These are phyloP conservation scores for Trichocladium antarcticum DNA, from an alignment of 495 filamentous ascomycete species.

Conservation along the genomic window DNA sequence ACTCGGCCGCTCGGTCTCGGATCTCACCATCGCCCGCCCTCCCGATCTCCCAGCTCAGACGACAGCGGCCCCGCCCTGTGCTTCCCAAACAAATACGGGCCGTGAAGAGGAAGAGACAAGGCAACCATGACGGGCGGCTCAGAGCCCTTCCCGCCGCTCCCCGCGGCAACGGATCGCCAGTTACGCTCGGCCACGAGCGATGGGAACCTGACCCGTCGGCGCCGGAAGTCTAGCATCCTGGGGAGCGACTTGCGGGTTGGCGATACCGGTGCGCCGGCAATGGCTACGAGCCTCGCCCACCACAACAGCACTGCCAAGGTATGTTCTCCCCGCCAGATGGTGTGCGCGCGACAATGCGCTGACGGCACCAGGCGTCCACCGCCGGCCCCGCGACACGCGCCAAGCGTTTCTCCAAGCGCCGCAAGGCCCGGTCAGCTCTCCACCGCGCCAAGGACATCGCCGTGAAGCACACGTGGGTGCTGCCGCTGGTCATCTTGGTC, in stretches of 20 bases:
- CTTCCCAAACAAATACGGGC: neutral
- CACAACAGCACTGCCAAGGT: conserved; percentile 20
- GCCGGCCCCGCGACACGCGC: conserved; percentile 22
- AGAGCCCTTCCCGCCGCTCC: conserved; percentile 40
- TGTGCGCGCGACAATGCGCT: neutral
- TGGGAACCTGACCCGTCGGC: conserved; percentile 29
- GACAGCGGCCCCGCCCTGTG: neutral
- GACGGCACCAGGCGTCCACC: conserved; percentile 15
- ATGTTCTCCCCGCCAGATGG: neutral
- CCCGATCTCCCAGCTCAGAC: neutral
- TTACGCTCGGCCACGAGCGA: conserved; percentile 16
- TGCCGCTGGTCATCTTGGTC: conserved; percentile 59
- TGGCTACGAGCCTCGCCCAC: conserved; percentile 35
- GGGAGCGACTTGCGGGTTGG: conserved; percentile 34
- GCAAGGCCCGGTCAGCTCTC: conserved; percentile 50
- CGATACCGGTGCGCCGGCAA: conserved; percentile 38
- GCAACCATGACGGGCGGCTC: conserved; percentile 12
- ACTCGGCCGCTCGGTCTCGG: no score
- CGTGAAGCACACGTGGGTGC: conserved; percentile 68
- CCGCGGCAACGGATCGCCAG: conserved; percentile 33
- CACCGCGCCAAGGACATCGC: conserved; percentile 55
- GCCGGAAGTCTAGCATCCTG: conserved; percentile 40
- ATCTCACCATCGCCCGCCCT: neutral
- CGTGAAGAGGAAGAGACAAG: neutral
- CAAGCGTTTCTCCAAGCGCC: conserved; percentile 42